Conservation (phyloP, 2,329 filamentous ascomycete species). For the Alternaria postmessia region DNA sequence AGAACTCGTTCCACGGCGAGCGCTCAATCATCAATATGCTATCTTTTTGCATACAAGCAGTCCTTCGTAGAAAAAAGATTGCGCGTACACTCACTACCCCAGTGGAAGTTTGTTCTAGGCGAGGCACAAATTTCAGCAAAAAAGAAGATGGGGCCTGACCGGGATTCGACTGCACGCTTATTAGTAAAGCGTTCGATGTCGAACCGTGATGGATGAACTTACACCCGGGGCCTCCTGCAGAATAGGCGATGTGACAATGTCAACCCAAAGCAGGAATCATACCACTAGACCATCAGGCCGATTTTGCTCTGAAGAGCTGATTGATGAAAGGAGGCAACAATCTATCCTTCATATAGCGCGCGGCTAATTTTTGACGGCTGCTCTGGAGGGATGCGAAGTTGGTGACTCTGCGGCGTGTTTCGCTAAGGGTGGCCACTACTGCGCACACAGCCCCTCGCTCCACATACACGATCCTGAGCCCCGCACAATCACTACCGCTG, state of each 20-base stretch:
- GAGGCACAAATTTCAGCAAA: not conserved
- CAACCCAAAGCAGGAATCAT: constrained; percentile 38
- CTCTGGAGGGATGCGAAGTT: not conserved
- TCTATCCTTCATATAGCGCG: fast-evolving
- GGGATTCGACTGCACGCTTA: constrained; percentile 34
- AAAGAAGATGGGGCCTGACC: constrained; percentile 36
- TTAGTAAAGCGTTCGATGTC: constrained; percentile 15
- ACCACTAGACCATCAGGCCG: constrained; percentile 33
- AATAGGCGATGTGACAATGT: constrained; percentile 16
- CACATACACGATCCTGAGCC: not conserved
- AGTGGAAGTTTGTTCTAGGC: fast-evolving
- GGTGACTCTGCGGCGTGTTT: not conserved
- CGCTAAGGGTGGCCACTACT: not conserved
- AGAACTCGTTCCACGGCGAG: not conserved
- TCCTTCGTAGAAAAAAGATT: not conserved
- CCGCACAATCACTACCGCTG: not conserved
- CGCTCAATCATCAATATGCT: not conserved
- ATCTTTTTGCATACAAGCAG: not conserved
- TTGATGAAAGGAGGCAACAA: not conserved
- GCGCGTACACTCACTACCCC: fast-evolving
- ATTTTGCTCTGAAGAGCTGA: constrained; percentile 2
- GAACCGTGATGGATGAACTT: constrained; percentile 29
- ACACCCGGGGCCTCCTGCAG: constrained; percentile 43
- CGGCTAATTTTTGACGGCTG: not conserved
- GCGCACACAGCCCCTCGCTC: not conserved